Evolutionary conservation across 202 grass and related monocot species (phyloP).

Genomic region (Zoysia matrella): DNA sequence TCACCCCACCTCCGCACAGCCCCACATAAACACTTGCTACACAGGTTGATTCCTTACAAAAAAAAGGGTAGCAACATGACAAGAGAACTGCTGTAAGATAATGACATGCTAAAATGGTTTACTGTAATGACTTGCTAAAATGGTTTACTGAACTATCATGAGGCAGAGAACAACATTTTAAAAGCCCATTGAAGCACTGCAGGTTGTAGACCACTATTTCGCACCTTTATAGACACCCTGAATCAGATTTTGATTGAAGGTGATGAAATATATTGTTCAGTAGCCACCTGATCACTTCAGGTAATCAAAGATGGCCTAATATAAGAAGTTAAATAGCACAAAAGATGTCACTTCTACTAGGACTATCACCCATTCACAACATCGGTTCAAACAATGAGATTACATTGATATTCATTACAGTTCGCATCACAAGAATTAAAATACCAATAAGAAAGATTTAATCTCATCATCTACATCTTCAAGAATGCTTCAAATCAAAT

Average conservation of each 20-base stretch:
- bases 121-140: background rate
- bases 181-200: background rate
- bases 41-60: background rate
- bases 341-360: background rate
- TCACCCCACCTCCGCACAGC: background rate
- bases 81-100: background rate
- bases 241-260: background rate
- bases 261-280: background rate
- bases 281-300: background rate
- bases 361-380: background rate
- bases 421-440: background rate
- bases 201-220: background rate
- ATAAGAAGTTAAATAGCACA: background rate
- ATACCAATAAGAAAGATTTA: background rate
- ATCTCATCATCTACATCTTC: background rate
- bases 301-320: background rate
- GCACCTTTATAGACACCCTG: background rate
- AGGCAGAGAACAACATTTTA: background rate
- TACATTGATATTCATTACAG: background rate
- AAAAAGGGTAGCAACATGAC: background rate
- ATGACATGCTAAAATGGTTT: background rate
- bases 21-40: background rate
- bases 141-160: background rate
- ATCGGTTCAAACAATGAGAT: background rate
- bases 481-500: background rate